Evolutionary conservation across 441 rosid species (phyloP), one percentile per base, ranked within the genome.

Genomic region (Populus trichocarpa): DNA sequence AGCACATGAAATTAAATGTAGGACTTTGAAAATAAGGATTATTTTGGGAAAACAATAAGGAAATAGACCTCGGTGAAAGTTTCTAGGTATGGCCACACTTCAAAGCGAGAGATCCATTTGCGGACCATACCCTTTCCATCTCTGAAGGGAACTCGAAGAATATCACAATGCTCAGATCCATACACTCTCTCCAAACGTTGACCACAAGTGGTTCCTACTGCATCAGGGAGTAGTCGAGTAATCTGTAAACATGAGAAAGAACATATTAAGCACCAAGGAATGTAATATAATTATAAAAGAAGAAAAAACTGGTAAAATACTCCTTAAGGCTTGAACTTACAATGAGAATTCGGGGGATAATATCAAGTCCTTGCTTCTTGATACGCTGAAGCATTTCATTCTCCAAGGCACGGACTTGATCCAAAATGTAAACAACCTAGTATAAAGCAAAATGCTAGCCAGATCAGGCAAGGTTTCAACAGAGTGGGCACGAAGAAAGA

Each of bases 21-120:
- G 6, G 30, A 26, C 13, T 65, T 65, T 16, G 61, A 53, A 18
- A 53, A 18, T 16, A 53, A 16, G 61, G 61, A 53, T 53, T 53
- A 10, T 28, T 65, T 16, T 0, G n/a, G 32, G 22, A 46, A 32
- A 33, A 70, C 5, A 72, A 8, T 22, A 46, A 42, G 50, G 50
- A 42, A 77, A 72, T 28, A 69, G 69, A 95, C 99, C 98, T 96
- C 98, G 1, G 98, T 88, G 87, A 84, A 96, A 67, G 91, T 94
- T 84, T 93, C 99, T 78, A 94, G 88, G 78, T 96, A 96, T 8
- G 99, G 99, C 99, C 99, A 96, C 72, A 96, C 99, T 89, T 96
- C 95, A n/a, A 96, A 96, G 79, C 99, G 80, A 0, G 98, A 96
- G 89, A 96, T 96, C 99, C 99, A 96, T 78, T 83, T 77, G 53